These are phyloP conservation scores for Ceratocystis ficicola DNA, from an alignment of 2,329 filamentous ascomycete species.

Conservation along the genomic window DNA sequence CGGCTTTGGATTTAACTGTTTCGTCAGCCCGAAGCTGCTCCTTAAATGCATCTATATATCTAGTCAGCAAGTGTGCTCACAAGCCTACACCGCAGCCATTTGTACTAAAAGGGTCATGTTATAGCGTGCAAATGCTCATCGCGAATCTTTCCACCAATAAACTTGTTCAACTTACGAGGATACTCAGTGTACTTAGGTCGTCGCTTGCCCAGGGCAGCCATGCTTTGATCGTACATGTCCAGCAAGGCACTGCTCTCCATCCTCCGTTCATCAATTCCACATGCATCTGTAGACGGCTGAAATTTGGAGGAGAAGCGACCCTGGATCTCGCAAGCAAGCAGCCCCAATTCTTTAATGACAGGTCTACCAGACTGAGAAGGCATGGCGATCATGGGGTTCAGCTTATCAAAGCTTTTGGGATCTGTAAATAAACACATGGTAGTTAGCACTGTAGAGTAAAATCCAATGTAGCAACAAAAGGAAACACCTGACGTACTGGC, in stretches of 20 bases:
- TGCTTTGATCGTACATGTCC: conserved; percentile 34
- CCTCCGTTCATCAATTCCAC: conserved; percentile 34
- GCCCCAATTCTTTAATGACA: conserved; percentile 32
- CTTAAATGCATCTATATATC: conserved; percentile 32
- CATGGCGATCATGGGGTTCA: conserved; percentile 34
- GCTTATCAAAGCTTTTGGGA: conserved; percentile 37
- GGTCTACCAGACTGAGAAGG: conserved; percentile 32
- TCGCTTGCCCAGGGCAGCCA: conserved; percentile 34
- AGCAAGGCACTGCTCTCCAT: conserved; percentile 32
- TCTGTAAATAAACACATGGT: conserved; percentile 23
- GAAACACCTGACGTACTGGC: conserved; percentile 26
- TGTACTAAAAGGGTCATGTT: no score
- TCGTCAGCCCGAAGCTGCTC: conserved; percentile 38
- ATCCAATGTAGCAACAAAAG: background rate
- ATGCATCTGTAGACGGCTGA: conserved; percentile 31
- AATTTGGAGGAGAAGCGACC: conserved; percentile 34
- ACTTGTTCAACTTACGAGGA: conserved; percentile 29
- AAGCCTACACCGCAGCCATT: no score
- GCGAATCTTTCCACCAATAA: background rate
- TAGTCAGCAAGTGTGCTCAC: conserved; percentile 11
- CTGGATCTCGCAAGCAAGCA: conserved; percentile 36
- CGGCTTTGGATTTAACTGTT: conserved; percentile 36
- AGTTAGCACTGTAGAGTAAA: background rate
- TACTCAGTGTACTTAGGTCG: conserved; percentile 39
- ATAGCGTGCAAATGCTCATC: no score